Evolutionary conservation across 148 eudicot genomes (phyloP).

Genomic region (Chenopodium berlandieri): DNA sequence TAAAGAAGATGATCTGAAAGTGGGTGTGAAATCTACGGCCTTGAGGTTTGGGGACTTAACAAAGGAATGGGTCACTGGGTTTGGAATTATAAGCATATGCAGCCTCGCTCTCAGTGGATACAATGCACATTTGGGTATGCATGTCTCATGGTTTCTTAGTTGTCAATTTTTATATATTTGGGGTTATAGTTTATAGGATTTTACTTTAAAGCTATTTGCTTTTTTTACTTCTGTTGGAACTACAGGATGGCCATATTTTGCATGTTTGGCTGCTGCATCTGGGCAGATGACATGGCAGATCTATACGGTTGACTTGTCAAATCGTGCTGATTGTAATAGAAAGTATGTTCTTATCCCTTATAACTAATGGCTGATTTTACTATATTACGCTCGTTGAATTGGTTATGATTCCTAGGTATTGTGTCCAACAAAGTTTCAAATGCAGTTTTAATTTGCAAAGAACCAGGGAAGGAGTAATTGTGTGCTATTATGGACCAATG

Average conservation of each 20-base stretch:
- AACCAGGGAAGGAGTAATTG: background rate
- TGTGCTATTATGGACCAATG: too few species aligned
- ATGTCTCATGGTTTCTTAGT: background rate
- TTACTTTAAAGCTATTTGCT: background rate
- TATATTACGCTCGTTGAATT: conserved; percentile 5
- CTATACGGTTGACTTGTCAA: conserved; percentile 68
- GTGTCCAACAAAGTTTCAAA: background rate
- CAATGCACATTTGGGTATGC: conserved; percentile 72
- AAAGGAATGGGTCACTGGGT: conserved; percentile 71
- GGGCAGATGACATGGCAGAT: conserved; percentile 89
- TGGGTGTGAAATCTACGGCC: conserved; percentile 93
- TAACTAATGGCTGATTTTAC: background rate
- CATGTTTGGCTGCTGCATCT: conserved; percentile 60
- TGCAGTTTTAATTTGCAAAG: background rate
- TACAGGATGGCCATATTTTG: conserved; percentile 86
- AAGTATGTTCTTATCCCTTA: conserved; percentile 48
- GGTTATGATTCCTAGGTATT: background rate
- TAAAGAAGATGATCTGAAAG: conserved; percentile 86
- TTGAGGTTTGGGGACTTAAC: conserved; percentile 88
- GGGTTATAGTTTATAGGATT: background rate
- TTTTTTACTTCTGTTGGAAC: conserved; percentile 19
- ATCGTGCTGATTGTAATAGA: conserved; percentile 73
- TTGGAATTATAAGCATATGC: conserved; percentile 70
- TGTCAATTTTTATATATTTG: background rate
- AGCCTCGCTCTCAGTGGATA: conserved; percentile 77